These are phyloP conservation scores for Periconia sp. DNA, from an alignment of 2,329 filamentous ascomycete genomes.

Conservation along the genomic window DNA sequence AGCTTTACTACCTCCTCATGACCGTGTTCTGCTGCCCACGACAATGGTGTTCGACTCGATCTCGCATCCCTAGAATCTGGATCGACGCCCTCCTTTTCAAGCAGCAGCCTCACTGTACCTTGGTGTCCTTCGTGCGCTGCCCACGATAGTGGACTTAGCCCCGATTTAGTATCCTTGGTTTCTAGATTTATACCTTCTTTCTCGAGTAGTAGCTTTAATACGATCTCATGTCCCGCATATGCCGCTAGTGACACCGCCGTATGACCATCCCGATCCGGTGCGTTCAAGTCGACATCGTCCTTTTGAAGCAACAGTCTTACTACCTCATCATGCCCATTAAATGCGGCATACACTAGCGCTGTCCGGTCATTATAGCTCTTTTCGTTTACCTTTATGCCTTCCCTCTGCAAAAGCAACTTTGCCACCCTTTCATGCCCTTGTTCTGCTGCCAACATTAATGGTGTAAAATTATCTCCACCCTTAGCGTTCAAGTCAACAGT, in stretches of 20 bases:
- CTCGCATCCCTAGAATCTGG: not conserved
- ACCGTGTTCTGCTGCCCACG: conserved; percentile 3
- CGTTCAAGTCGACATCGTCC: conserved; percentile 1
- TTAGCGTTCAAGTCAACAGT: not conserved
- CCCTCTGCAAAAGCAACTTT: not conserved
- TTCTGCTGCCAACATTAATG: not conserved
- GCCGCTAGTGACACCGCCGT: conserved; percentile 1
- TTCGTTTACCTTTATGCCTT: conserved; percentile 1
- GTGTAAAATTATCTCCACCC: not conserved
- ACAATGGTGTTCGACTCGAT: conserved; percentile 2
- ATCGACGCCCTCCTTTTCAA: conserved; percentile 7
- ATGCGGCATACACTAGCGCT: not conserved
- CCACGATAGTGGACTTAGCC: conserved; percentile 10
- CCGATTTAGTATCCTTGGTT: too few species aligned
- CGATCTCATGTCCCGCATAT: not conserved
- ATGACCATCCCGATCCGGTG: not conserved
- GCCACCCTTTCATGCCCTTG: not conserved
- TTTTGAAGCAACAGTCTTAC: not conserved
- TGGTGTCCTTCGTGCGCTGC: conserved; percentile 9
- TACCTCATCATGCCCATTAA: not conserved
- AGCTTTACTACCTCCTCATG: conserved; percentile 8
- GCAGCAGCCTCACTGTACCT: conserved; percentile 4
- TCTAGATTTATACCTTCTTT: too few species aligned
- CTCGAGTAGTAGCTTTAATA: not conserved
- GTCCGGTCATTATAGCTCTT: not conserved